phyloP scores from a whole-genome alignment of 2,329 filamentous ascomycete species.

The Camptophora hylomeconis region DNA sequence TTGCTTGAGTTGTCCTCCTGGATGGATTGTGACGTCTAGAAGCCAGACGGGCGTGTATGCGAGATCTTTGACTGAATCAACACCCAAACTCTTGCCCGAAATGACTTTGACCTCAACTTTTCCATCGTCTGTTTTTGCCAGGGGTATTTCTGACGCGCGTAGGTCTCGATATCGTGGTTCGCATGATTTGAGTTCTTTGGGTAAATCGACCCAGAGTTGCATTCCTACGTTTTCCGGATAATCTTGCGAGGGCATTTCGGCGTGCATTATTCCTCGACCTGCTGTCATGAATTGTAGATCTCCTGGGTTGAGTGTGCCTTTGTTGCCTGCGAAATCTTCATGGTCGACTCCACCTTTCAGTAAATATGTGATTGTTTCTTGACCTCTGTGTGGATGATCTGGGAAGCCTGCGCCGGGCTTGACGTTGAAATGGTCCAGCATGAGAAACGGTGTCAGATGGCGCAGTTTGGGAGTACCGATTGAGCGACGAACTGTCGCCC shows the following conservation, averaged over 20 bases:
- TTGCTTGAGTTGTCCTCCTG: slow-evolving; percentile 67
- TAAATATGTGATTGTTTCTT: slow-evolving; percentile 84
- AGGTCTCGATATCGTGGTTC: slow-evolving; percentile 89
- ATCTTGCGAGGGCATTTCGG: slow-evolving; percentile 82
- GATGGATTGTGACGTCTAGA: slow-evolving; percentile 66
- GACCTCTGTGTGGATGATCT: slow-evolving; percentile 71
- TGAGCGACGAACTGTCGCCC: slow-evolving; percentile 73
- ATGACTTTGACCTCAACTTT: slow-evolving; percentile 81
- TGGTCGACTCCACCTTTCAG: slow-evolving; percentile 78
- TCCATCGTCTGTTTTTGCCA: slow-evolving; percentile 55
- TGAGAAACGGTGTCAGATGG: slow-evolving; percentile 85
- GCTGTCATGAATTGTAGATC: slow-evolving; percentile 98
- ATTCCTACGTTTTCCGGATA: slow-evolving; percentile 74
- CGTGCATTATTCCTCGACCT: slow-evolving; percentile 80
- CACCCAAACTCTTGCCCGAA: slow-evolving; percentile 67
- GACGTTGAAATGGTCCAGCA: slow-evolving; percentile 88
- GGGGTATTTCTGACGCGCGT: slow-evolving; percentile 63
- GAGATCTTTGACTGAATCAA: slow-evolving; percentile 77
- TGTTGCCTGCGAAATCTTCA: slow-evolving; percentile 80
- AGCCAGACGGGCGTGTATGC: slow-evolving; percentile 98
- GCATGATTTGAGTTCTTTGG: slow-evolving; percentile 66
- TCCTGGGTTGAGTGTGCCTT: slow-evolving; percentile 71
- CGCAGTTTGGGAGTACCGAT: slow-evolving; percentile 72
- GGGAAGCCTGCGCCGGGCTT: slow-evolving; percentile 75
- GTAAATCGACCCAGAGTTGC: slow-evolving; percentile 92